Evolutionary conservation across 768 basidiomycete species (phyloP), one percentile per base, ranked within the genome.

Genomic region (Calvatia gigantea): DNA sequence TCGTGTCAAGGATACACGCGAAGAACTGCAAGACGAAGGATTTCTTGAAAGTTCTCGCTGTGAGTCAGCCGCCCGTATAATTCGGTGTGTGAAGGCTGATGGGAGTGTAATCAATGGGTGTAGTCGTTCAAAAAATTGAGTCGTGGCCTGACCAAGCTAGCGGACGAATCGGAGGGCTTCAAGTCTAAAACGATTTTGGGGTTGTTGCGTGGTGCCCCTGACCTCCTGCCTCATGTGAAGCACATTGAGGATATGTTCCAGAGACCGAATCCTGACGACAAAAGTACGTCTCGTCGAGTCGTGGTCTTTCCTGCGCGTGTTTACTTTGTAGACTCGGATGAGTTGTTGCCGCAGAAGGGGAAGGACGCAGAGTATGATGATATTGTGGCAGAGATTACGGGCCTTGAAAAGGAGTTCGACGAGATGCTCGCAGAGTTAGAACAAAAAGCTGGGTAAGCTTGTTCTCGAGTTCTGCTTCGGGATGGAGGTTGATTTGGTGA

Each of bases 1-100:
- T 97, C 55, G 86, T 99, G 8, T 94, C 94, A 9, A 87, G 97
- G 33, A 89, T 98, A 53, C 97, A 98, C 65, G 95, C 95, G 11
- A 93, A 89, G 67, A 90, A 85, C 55, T 91, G 91, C 71, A 87
- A 83, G 67, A 83, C 94, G 58, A 84, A 80, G 61, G 93, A 97
- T 64, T 99, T 99, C 67, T 67, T 88, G 60, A 91, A 86, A 66
- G 89, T 96, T 21, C 77, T 97, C 8, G 71, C 73, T 43, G 94
- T 94, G 67, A 41, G 74, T 63, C 32, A 28, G 17, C 39, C 11
- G 29, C 33, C 23, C 38, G 17, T 19, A n/a, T 31, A 17, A 49
- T 28, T 6, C 17, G n/a, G 4, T 7, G 32, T 19, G 14, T 32
- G 41, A 17, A 58, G 12, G 32, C 25, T 51, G 43, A 31, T 29